Percentiles rank a stretch among this genome's conserved stretches.
These are phyloP conservation scores for Venturia nashicola DNA, from an alignment of 2,329 filamentous ascomycete species.

Conservation along the genomic window DNA sequence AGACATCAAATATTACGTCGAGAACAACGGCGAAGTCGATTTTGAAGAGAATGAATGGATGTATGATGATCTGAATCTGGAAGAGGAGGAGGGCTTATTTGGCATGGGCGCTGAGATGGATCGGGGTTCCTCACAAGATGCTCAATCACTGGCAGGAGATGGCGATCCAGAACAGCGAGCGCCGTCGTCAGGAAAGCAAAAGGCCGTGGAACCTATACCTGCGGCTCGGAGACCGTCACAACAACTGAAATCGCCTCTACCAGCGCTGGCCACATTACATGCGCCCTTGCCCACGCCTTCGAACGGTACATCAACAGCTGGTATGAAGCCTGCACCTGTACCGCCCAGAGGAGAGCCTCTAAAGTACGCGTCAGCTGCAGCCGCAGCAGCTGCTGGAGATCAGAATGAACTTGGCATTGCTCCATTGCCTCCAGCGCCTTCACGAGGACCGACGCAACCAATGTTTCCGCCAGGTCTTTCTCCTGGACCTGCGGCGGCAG, in stretches of 20 bases:
- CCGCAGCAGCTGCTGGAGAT: constrained; percentile 82
- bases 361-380: constrained; percentile 94
- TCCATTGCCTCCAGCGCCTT: constrained; percentile 81
- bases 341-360: constrained; percentile 81
- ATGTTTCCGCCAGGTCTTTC: constrained; percentile 5
- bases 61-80: constrained; percentile 86
- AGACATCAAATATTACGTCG: constrained; percentile 87
- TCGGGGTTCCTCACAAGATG: constrained; percentile 86
- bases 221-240: constrained; percentile 68
- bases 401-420: constrained; percentile 83
- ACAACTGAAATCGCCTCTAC: constrained; percentile 74
- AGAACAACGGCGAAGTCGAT: constrained; percentile 76
- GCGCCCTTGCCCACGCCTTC: constrained; percentile 48
- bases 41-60: constrained; percentile 90
- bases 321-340: constrained; percentile 87
- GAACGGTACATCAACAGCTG: constrained; percentile 45
- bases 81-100: constrained; percentile 81
- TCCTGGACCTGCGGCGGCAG: neutral
- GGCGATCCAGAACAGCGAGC: constrained; percentile 29
- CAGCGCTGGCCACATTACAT: constrained; percentile 84
- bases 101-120: constrained; percentile 74
- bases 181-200: constrained; percentile 39
- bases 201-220: constrained; percentile 47
- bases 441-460: neutral
- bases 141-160: constrained; percentile 85